A percentile compares a stretch with the other conserved stretches of the same genome.
These are phyloP conservation scores for Collybiopsis confluens DNA, from an alignment of 768 basidiomycete genomes.

Conservation along the genomic window DNA sequence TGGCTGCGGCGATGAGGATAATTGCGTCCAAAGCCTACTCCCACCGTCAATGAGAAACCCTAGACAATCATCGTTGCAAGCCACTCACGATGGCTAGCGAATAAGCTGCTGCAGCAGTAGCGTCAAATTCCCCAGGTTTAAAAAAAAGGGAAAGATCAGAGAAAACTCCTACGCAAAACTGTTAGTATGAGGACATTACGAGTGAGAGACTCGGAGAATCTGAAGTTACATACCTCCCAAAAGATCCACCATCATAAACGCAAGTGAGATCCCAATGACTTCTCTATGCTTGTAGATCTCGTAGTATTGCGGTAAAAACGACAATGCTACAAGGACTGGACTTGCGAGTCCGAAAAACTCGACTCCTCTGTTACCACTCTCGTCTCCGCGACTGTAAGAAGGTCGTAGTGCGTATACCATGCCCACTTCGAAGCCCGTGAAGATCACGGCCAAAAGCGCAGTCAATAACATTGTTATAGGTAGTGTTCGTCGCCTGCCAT, in stretches of 20 bases:
- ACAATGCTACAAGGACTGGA: constrained; percentile 53
- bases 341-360: constrained; percentile 60
- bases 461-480: constrained; percentile 30
- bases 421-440: constrained; percentile 55
- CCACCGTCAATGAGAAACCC: background rate
- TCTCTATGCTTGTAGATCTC: constrained; percentile 67
- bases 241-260: constrained; percentile 69
- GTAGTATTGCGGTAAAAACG: constrained; percentile 62
- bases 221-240: constrained; percentile 40
- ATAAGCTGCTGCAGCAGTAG: constrained; percentile 45
- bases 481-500: constrained; percentile 39
- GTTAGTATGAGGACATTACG: background rate
- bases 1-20: constrained; percentile 42
- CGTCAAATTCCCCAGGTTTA: constrained; percentile 38
- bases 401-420: constrained; percentile 58
- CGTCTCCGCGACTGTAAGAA: constrained; percentile 24
- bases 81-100: constrained; percentile 39
- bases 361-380: constrained; percentile 23
- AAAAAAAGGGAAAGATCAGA: constrained; percentile 49
- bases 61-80: background rate
- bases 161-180: constrained; percentile 28
- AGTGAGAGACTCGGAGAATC: no score
- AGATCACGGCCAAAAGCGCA: constrained; percentile 34
- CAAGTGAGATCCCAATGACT: constrained; percentile 64
- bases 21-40: constrained; percentile 39